Base-by-base conservation (phyloP, 257 asterid species). In the Capsicum pubescens region DNA sequence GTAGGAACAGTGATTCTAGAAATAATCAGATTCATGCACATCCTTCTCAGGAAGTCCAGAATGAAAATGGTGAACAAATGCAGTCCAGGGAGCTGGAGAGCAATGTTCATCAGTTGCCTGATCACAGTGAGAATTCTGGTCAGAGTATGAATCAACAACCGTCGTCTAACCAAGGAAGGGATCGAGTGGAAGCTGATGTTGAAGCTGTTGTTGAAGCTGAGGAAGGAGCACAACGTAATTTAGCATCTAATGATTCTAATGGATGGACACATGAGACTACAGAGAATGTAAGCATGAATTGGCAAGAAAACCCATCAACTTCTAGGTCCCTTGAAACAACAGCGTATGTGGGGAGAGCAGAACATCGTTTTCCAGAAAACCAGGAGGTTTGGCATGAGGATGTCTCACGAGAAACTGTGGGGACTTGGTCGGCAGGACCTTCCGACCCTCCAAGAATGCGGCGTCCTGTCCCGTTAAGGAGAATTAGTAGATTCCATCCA, bases 381-480 rank as follows among this genome's bases (percentile, higher is more conserved):
- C 92, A 83, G 60, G 92, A 85, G 70, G 92, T 74, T 89, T 91
- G 94, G 98, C 92, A 61, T 21, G 91, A 87, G 66, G 88, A 85
- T 89, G 94, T 89, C 83, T 87, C 95, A 59, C 88, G 85, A 80
- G 99, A 91, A 89, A 90, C 92, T 84, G 92, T 68, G 55, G 93
- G 88, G 80, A 91, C 86, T 90, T 93, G 96, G 98, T 88, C 97
- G 16, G 92, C 87, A 83, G 94, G 93, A 82, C 95, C 93, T 89
- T 86, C 92, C 19, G 96, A 91, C 88, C 98, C 94, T 86, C 90
- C 97, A 77, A 91, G 98, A 90, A 91, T 91, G 90, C 92, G 92
- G 48, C 88, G 88, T 81, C 83, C 98, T 44, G 84, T 86, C 86
- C 91, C 92, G 42, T 57, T 80, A 35, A 86, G 97, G 84, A 90